A percentile compares a stretch with the other conserved stretches of the same genome.
These are phyloP conservation scores for Erodium chrysanthum DNA, from an alignment of 441 rosid species.

Conservation along the genomic window DNA sequence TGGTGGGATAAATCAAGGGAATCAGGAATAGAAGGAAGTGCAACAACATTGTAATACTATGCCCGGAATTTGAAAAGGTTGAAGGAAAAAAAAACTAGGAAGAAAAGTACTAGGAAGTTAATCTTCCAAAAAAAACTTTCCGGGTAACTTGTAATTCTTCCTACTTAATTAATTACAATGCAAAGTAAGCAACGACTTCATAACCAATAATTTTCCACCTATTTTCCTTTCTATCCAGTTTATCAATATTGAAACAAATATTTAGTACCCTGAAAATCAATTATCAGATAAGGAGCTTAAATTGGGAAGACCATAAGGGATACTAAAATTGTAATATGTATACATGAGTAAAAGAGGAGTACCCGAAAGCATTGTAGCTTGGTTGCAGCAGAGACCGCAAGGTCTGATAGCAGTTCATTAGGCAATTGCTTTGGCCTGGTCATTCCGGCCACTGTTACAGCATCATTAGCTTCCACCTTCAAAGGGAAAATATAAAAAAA, in stretches of 20 bases:
- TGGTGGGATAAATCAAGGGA: conserved; percentile 12
- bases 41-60: not conserved
- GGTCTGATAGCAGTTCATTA: conserved; percentile 63
- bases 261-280: not conserved
- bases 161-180: not conserved
- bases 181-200: not conserved
- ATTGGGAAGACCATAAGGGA: not conserved
- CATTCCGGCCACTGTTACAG: conserved; percentile 76
- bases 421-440: conserved; percentile 71
- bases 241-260: not conserved
- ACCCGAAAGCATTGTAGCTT: conserved; percentile 85
- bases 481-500: conserved; percentile 13
- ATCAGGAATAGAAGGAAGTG: conserved; percentile 4
- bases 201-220: not conserved
- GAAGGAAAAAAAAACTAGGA: not conserved
- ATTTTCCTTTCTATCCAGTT: not conserved
- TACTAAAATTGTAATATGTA: not conserved
- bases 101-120: not conserved
- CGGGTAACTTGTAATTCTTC: not conserved
- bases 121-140: not conserved
- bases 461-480: conserved; percentile 82
- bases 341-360: conserved; percentile 14
- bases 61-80: not conserved
- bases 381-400: conserved; percentile 76
- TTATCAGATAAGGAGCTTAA: not conserved